phyloP scores from a whole-genome alignment of 805 yeast species.

The Barnettozyma sp. region DNA sequence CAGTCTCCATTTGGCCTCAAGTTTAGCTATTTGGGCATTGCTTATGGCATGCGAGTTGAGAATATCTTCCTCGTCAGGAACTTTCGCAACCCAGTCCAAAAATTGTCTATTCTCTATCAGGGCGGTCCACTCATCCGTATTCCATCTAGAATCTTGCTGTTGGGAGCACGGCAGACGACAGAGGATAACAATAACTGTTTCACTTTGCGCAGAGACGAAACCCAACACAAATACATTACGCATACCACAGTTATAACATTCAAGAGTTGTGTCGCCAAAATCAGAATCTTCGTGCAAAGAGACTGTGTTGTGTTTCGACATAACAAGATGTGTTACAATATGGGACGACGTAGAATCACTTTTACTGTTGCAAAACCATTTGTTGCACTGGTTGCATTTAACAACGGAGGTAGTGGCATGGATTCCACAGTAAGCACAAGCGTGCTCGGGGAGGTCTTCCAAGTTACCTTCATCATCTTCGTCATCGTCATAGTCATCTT shows the following conservation, averaged over 20 bases:
- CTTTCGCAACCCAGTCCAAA: conserved; percentile 73
- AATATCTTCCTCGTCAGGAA: conserved; percentile 59
- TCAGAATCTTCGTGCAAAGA: conserved; percentile 74
- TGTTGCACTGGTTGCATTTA: conserved; percentile 67
- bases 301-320: conserved; percentile 70
- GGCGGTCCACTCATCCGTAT: conserved; percentile 80
- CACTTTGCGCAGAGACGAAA: conserved; percentile 79
- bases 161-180: conserved; percentile 89
- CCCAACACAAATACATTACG: conserved; percentile 77
- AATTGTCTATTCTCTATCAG: conserved; percentile 74
- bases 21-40: conserved; percentile 55
- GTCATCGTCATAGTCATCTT: conserved; percentile 7
- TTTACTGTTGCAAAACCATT: conserved; percentile 87
- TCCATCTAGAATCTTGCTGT: conserved; percentile 73
- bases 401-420: conserved; percentile 58
- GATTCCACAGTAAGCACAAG: conserved; percentile 70
- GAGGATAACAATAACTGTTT: conserved; percentile 76
- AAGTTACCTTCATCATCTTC: conserved; percentile 4
- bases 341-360: conserved; percentile 60
- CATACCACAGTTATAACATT: conserved; percentile 87
- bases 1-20: conserved; percentile 79
- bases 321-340: conserved; percentile 76
- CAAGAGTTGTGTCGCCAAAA: conserved; percentile 79
- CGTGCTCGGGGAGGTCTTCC: conserved; percentile 30
- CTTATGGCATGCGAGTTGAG: conserved; percentile 50